Percentiles rank a stretch among this genome's conserved stretches.
Conservation (phyloP, 2,329 filamentous ascomycete species). For the Sphaerulina populicola region DNA sequence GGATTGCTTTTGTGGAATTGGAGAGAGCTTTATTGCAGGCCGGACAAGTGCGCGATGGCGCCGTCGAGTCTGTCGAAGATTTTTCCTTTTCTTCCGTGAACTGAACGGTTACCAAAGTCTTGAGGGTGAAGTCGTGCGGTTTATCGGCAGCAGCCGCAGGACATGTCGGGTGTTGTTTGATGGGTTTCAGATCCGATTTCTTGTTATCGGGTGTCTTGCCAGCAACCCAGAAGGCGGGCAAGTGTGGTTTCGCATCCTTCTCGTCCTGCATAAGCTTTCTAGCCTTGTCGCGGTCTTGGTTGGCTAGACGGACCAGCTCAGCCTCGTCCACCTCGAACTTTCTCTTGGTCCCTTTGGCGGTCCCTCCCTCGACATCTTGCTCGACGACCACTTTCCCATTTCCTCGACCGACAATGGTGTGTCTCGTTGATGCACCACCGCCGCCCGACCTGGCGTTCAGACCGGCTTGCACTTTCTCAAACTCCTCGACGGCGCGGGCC, state of each 20-base stretch:
- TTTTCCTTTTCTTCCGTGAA: slow-evolving; percentile 72
- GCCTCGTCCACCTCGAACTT: slow-evolving; percentile 71
- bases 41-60: slow-evolving; percentile 58
- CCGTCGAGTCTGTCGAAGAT: slow-evolving; percentile 34
- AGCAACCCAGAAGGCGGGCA: slow-evolving; percentile 91
- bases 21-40: slow-evolving; percentile 74
- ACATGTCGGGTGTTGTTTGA: slow-evolving; percentile 54
- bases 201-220: slow-evolving; percentile 60
- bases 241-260: slow-evolving; percentile 58
- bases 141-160: slow-evolving; percentile 60
- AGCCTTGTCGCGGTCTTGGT: slow-evolving; percentile 61
- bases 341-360: slow-evolving; percentile 52
- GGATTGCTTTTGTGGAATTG: slow-evolving; percentile 72
- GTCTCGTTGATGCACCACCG: slow-evolving; percentile 35
- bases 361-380: slow-evolving; percentile 23
- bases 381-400: slow-evolving; percentile 29
- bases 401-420: slow-evolving; percentile 40
- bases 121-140: slow-evolving; percentile 68
- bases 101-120: slow-evolving; percentile 63
- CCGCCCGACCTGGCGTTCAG: slow-evolving; percentile 32
- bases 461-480: slow-evolving; percentile 74
- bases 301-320: slow-evolving; percentile 62
- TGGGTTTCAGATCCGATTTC: slow-evolving; percentile 45
- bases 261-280: slow-evolving; percentile 55
- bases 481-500: slow-evolving; percentile 65